Evolutionary conservation across 2,329 filamentous ascomycete genomes (phyloP).

Genomic region (Xylaria sp.): DNA sequence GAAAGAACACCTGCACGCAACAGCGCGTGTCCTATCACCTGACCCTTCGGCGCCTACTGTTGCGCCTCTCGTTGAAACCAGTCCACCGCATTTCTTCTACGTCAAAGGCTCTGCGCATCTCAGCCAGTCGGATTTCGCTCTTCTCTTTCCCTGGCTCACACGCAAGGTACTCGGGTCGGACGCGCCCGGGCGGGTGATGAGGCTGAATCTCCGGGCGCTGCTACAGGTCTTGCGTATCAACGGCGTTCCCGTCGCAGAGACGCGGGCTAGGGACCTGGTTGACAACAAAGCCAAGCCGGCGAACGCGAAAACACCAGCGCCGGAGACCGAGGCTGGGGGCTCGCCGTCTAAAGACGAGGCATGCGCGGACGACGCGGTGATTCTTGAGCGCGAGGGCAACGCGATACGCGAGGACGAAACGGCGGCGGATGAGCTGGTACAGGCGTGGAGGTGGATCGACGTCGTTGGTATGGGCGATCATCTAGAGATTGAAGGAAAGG

Average conservation of each 20-base stretch:
- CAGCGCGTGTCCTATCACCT: conserved; percentile 68
- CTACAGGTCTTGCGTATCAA: conserved; percentile 62
- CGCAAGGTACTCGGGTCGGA: conserved; percentile 62
- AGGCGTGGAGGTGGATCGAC: conserved; percentile 60
- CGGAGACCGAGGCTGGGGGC: no score
- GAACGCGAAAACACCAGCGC: conserved; percentile 34
- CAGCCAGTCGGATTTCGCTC: conserved; percentile 81
- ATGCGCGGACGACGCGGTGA: conserved; percentile 53
- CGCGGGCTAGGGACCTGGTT: conserved; percentile 48
- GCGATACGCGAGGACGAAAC: conserved; percentile 23
- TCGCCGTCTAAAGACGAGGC: conserved; percentile 24
- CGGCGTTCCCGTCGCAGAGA: conserved; percentile 52
- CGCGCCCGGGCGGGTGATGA: conserved; percentile 62
- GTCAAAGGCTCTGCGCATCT: conserved; percentile 76
- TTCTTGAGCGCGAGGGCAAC: conserved; percentile 52
- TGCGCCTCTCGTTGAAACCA: conserved; percentile 41
- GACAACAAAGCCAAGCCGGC: conserved; percentile 47
- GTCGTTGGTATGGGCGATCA: conserved; percentile 53
- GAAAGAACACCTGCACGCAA: conserved; percentile 72
- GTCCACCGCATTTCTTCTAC: conserved; percentile 73
- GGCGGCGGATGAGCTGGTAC: conserved; percentile 41
- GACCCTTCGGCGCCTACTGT: conserved; percentile 54
- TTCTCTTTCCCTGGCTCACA: conserved; percentile 77
- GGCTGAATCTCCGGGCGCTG: conserved; percentile 63
- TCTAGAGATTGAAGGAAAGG: neutral